phyloP scores from a whole-genome alignment of 2,329 filamentous ascomycete species.

The Fusarium devonianum region DNA sequence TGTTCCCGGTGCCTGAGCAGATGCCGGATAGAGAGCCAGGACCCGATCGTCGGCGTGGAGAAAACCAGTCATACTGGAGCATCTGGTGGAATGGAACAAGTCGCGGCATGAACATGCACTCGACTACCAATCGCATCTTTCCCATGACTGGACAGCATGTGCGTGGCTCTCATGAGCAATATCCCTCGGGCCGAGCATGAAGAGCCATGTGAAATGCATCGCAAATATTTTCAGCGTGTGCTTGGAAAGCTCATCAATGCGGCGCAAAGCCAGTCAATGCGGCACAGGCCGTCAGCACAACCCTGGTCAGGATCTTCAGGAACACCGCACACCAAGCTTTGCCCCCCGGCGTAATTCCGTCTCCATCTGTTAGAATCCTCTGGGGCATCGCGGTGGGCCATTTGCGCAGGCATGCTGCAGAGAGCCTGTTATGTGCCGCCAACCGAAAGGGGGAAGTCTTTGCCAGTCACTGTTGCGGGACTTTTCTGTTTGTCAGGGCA shows the following conservation, averaged over 20 bases:
- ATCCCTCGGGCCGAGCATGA: slow-evolving; percentile 15
- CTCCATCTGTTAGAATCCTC: slow-evolving; percentile 25
- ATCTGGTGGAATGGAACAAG: no score
- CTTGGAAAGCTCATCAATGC: no score
- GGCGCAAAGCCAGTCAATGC: no score
- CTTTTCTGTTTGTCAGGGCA: slow-evolving; percentile 13
- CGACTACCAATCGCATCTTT: slow-evolving; percentile 6
- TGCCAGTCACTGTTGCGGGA: slow-evolving; percentile 8
- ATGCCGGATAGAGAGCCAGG: slow-evolving; percentile 16
- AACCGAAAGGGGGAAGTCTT: no score
- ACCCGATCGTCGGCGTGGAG: slow-evolving; percentile 12
- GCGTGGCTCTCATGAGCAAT: slow-evolving; percentile 4
- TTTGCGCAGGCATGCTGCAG: neutral
- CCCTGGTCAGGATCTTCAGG: slow-evolving; percentile 41
- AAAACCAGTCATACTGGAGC: slow-evolving; percentile 16
- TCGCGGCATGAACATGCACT: slow-evolving; percentile 3
- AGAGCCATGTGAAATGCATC: slow-evolving; percentile 18
- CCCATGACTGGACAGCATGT: slow-evolving; percentile 20
- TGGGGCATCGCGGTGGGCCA: slow-evolving; percentile 14
- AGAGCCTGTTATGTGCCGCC: no score
- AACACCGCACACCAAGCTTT: slow-evolving; percentile 36
- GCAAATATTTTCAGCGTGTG: no score
- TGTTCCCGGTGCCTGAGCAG: slow-evolving; percentile 16
- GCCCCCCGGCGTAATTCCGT: slow-evolving; percentile 10
- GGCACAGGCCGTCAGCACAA: no score